A percentile compares a stretch with the other conserved stretches of the same genome.
phyloP scores from a whole-genome alignment of 1,139 yeast genomes.

The Hyphopichia khmerensis region DNA sequence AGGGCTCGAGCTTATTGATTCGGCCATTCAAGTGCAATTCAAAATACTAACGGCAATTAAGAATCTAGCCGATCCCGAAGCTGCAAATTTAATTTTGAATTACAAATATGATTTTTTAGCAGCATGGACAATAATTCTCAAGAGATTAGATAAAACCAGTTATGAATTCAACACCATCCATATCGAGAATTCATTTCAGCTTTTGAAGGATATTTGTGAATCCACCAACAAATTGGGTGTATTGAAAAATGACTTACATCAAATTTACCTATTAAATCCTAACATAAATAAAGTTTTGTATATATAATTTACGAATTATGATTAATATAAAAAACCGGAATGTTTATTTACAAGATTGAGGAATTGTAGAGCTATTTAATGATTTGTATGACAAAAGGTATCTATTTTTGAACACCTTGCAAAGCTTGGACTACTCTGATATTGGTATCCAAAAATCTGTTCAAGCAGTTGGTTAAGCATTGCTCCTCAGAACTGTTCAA shows the following conservation, averaged over 20 bases:
- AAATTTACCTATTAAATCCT: neutral
- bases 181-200: neutral
- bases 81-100: slow-evolving; percentile 17
- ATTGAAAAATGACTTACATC: neutral
- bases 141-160: slow-evolving; percentile 1
- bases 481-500: slow-evolving; percentile 61
- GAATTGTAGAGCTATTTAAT: neutral
- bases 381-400: neutral
- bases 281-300: neutral
- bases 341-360: neutral
- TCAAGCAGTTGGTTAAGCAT: slow-evolving; percentile 79
- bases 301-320: neutral
- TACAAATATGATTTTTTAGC: slow-evolving; percentile 37
- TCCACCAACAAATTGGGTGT: neutral
- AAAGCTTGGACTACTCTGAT: slow-evolving; percentile 70
- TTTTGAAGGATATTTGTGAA: neutral
- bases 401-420: slow-evolving; percentile 30
- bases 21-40: slow-evolving; percentile 19
- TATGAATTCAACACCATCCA: neutral
- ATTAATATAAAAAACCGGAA: neutral
- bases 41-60: slow-evolving; percentile 12
- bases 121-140: slow-evolving; percentile 22
- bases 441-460: slow-evolving; percentile 84
- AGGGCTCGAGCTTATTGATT: slow-evolving; percentile 11
- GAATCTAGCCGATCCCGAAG: slow-evolving; percentile 14